Conservation (phyloP, 345 rosid genomes). For the Erucastrum elatum region DNA sequence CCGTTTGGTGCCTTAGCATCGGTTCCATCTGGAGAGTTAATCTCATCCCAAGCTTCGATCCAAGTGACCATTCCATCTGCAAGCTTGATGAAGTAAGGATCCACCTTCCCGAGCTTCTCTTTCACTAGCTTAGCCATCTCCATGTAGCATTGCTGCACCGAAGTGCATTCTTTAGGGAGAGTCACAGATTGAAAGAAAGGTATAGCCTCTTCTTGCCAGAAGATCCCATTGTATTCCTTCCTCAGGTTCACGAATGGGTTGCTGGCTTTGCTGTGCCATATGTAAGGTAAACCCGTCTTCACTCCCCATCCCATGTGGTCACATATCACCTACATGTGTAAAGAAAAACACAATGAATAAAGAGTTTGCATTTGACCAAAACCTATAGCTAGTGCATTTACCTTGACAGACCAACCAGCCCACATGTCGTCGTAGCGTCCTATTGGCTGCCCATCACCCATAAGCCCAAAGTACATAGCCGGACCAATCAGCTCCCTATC, state of each 20-base stretch:
- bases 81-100: constrained; percentile 71
- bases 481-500: constrained; percentile 59
- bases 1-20: constrained; percentile 10
- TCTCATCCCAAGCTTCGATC: constrained; percentile 87
- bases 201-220: constrained; percentile 86
- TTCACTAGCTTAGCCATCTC: constrained; percentile 73
- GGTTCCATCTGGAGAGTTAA: constrained; percentile 45
- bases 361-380: neutral
- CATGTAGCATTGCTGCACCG: constrained; percentile 73
- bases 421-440: constrained; percentile 40
- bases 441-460: constrained; percentile 44
- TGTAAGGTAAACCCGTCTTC: constrained; percentile 83
- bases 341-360: neutral
- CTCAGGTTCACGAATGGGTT: constrained; percentile 80
- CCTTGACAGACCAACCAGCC: constrained; percentile 42
- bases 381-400: constrained; percentile 3
- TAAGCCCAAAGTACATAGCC: constrained; percentile 44
- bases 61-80: constrained; percentile 82
- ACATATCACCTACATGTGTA: constrained; percentile 57
- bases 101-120: constrained; percentile 66
- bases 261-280: constrained; percentile 94
- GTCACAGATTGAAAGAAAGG: constrained; percentile 69
- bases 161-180: constrained; percentile 72
- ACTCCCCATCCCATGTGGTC: constrained; percentile 84
- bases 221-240: constrained; percentile 84